Conservation (phyloP, 2,329 filamentous ascomycete genomes). For the Domatiomyces catenatus region DNA sequence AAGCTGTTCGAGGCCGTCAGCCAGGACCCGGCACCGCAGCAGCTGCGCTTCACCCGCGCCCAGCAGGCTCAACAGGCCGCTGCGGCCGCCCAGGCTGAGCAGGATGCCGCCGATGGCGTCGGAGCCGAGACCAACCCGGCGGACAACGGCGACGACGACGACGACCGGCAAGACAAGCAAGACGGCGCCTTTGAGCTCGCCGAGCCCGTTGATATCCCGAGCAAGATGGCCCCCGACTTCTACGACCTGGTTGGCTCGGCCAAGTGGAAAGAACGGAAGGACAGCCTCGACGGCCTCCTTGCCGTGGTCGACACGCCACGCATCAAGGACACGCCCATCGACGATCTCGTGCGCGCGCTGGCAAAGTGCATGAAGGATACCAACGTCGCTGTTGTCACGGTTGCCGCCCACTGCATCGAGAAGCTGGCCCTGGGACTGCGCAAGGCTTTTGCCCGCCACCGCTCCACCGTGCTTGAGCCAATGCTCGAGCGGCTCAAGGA, state of each 20-base stretch:
- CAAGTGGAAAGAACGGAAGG: constrained; percentile 98
- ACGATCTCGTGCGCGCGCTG: constrained; percentile 65
- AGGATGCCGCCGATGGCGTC: constrained; percentile 33
- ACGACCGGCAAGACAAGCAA: constrained; percentile 46
- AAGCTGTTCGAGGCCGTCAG: constrained; percentile 89
- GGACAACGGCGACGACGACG: constrained; percentile 40
- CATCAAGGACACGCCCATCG: constrained; percentile 82
- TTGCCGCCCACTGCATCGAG: constrained; percentile 86
- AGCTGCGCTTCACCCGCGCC: constrained; percentile 72
- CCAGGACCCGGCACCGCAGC: constrained; percentile 70
- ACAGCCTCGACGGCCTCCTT: constrained; percentile 71
- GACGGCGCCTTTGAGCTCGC: constrained; percentile 66
- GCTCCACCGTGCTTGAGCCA: constrained; percentile 63
- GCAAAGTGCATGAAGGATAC: constrained; percentile 99
- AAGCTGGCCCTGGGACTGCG: constrained; percentile 73
- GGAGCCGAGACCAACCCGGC: constrained; percentile 38
- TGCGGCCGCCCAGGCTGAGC: constrained; percentile 46
- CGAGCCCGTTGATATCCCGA: constrained; percentile 72
- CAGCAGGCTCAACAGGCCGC: constrained; percentile 72
- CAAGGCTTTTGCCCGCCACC: constrained; percentile 63
- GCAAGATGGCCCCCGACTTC: constrained; percentile 69
- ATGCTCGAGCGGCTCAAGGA: constrained; percentile 95
- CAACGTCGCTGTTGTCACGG: constrained; percentile 84
- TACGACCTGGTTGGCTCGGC: constrained; percentile 70
- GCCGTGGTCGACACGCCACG: constrained; percentile 65